These are phyloP conservation scores for Corchorus olitorius DNA, from an alignment of 345 rosid species.

Conservation along the genomic window DNA sequence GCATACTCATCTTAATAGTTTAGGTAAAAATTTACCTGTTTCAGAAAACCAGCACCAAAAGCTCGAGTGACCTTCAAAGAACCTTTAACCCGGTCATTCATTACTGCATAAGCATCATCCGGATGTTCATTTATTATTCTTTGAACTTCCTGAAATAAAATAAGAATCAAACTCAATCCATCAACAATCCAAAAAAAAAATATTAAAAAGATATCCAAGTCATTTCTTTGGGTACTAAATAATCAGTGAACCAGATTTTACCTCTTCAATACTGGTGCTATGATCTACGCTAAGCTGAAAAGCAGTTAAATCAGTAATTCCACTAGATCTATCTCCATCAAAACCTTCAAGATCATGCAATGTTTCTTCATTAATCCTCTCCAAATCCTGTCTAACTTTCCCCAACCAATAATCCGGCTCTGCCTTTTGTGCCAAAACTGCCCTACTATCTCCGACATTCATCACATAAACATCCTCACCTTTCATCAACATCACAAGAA, in stretches of 20 bases:
- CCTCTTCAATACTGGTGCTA: slow-evolving; percentile 83
- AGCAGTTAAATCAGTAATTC: slow-evolving; percentile 44
- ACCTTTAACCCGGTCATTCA: slow-evolving; percentile 90
- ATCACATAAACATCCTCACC: slow-evolving; percentile 93
- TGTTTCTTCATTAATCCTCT: slow-evolving; percentile 86
- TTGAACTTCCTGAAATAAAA: slow-evolving; percentile 68
- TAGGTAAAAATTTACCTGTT: slow-evolving; percentile 52
- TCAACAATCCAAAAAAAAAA: background rate
- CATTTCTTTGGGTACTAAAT: background rate
- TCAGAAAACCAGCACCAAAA: slow-evolving; percentile 93
- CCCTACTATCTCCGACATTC: slow-evolving; percentile 97
- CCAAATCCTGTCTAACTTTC: slow-evolving; percentile 70
- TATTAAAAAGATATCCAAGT: too few relatives aligned
- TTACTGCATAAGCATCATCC: slow-evolving; percentile 67
- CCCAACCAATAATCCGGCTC: slow-evolving; percentile 76
- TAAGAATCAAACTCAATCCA: slow-evolving; percentile 1
- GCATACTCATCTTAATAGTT: background rate
- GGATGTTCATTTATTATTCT: slow-evolving; percentile 83
- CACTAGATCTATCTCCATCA: slow-evolving; percentile 40
- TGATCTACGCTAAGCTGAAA: slow-evolving; percentile 84
- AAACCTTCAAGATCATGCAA: slow-evolving; percentile 59
- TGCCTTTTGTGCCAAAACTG: slow-evolving; percentile 74
- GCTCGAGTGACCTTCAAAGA: slow-evolving; percentile 95
- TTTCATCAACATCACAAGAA: slow-evolving; percentile 89
- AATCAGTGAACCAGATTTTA: slow-evolving; percentile 20